phyloP scores from a whole-genome alignment of 2,329 filamentous ascomycete species.

The Sporothrix curviconia region DNA sequence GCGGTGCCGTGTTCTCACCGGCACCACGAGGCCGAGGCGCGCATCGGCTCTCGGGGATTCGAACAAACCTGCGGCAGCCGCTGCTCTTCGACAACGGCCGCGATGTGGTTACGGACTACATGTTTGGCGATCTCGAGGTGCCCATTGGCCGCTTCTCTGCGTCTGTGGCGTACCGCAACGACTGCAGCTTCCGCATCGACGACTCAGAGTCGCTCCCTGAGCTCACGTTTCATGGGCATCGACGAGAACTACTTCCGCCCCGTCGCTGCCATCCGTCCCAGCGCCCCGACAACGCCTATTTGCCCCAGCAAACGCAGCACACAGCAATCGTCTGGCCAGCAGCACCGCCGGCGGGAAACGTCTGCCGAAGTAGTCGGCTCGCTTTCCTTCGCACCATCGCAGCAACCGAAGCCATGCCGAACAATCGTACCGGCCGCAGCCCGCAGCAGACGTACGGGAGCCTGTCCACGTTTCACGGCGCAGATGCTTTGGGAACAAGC shows the following conservation, averaged over 20 bases:
- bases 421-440: constrained; percentile 26
- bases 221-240: constrained; percentile 86
- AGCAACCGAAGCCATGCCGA: constrained; percentile 45
- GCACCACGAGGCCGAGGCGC: constrained; percentile 36
- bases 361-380: constrained; percentile 58
- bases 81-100: constrained; percentile 52
- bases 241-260: constrained; percentile 83
- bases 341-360: constrained; percentile 27
- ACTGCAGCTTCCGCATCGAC: constrained; percentile 85
- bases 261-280: constrained; percentile 56
- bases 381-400: constrained; percentile 59
- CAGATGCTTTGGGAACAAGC: constrained; percentile 69
- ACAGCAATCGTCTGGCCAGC: constrained; percentile 3
- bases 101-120: constrained; percentile 66
- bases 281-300: constrained; percentile 31
- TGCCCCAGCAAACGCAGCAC: background rate
- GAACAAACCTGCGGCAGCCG: constrained; percentile 68
- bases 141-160: constrained; percentile 79
- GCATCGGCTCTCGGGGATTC: constrained; percentile 42
- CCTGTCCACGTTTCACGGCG: constrained; percentile 82
- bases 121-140: constrained; percentile 78
- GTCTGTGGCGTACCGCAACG: constrained; percentile 75
- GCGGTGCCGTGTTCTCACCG: constrained; percentile 70
- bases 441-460: constrained; percentile 77
- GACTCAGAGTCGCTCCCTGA: constrained; percentile 84